A percentile compares a stretch with the other conserved stretches of the same genome.
Conservation (phyloP, 2,329 filamentous ascomycete genomes). For the Ophiostoma sp. region DNA sequence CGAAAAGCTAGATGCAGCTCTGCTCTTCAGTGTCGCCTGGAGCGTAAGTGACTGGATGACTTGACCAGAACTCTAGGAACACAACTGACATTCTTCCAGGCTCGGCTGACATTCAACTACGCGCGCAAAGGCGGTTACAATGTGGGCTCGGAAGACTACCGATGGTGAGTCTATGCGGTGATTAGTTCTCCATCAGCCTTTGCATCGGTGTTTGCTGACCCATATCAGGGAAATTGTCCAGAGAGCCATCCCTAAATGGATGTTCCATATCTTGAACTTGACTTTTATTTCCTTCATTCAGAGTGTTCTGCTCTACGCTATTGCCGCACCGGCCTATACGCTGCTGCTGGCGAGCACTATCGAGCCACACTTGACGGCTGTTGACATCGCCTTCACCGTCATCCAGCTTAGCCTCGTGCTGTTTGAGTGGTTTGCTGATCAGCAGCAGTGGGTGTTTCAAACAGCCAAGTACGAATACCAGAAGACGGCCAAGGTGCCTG, state of each 20-base stretch:
- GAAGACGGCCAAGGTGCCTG: slow-evolving; percentile 63
- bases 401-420: slow-evolving; percentile 48
- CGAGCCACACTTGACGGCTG: slow-evolving; percentile 43
- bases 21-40: slow-evolving; percentile 70
- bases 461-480: slow-evolving; percentile 71
- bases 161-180: slow-evolving; percentile 52
- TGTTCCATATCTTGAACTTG: slow-evolving; percentile 81
- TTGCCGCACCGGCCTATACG: slow-evolving; percentile 73
- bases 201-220: background rate
- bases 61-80: too few species aligned
- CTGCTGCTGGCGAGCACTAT: slow-evolving; percentile 68
- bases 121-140: slow-evolving; percentile 90
- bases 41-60: slow-evolving; percentile 51
- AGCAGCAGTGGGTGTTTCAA: slow-evolving; percentile 91
- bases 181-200: too few species aligned
- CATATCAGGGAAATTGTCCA: slow-evolving; percentile 62
- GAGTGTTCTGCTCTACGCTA: slow-evolving; percentile 70
- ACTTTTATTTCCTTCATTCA: slow-evolving; percentile 84
- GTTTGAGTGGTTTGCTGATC: slow-evolving; percentile 76
- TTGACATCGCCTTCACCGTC: slow-evolving; percentile 46
- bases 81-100: slow-evolving; percentile 38
- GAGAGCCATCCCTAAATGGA: slow-evolving; percentile 52
- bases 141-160: slow-evolving; percentile 87
- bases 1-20: slow-evolving; percentile 63
- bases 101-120: slow-evolving; percentile 89